Evolutionary conservation across 73 alveolate species (phyloP).

Genomic region (Paramecium octaurelia): DNA sequence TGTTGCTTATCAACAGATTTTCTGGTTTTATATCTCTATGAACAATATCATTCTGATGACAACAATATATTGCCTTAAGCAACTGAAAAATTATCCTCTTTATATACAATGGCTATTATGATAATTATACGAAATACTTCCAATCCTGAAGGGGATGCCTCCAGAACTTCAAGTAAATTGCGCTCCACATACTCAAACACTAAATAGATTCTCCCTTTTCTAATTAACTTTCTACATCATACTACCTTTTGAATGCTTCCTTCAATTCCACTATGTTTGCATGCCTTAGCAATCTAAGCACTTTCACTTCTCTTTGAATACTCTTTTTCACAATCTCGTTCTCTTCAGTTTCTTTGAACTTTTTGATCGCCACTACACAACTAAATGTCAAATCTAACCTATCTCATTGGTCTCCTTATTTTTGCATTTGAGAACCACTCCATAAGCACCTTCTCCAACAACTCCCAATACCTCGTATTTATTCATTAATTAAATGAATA

Average conservation of each 20-base stretch:
- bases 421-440: constrained; percentile 85
- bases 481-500: constrained; percentile 69
- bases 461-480: constrained; percentile 90
- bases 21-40: constrained; percentile 60
- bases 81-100: constrained; percentile 57
- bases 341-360: constrained; percentile 87
- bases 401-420: constrained; percentile 73
- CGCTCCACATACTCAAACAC: constrained; percentile 94
- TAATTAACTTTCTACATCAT: neutral
- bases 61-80: constrained; percentile 58
- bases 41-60: constrained; percentile 56
- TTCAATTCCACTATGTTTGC: constrained; percentile 86
- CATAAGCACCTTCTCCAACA: constrained; percentile 95
- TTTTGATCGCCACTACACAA: constrained; percentile 75
- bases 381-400: constrained; percentile 29
- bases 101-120: constrained; percentile 41
- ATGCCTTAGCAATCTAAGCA: constrained; percentile 78
- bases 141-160: constrained; percentile 88
- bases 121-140: constrained; percentile 64
- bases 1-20: neutral
- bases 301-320: constrained; percentile 80
- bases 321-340: constrained; percentile 77
- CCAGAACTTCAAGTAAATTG: constrained; percentile 86
- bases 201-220: constrained; percentile 55
- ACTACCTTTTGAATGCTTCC: constrained; percentile 83